phyloP scores from a whole-genome alignment of 805 yeast species.

The Spathaspora sp. region DNA sequence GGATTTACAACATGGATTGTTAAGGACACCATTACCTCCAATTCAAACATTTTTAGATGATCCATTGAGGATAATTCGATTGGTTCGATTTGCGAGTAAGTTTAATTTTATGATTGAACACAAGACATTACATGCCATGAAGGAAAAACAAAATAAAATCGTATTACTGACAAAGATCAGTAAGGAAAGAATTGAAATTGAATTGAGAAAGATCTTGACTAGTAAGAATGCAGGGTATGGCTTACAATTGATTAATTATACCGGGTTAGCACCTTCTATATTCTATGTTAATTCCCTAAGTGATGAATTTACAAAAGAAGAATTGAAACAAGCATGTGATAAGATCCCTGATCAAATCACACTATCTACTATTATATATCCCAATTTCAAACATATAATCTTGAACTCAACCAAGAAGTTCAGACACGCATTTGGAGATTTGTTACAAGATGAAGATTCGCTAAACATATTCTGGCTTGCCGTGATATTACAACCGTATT shows the following conservation, averaged over 20 bases:
- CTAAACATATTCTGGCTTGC: conserved; percentile 37
- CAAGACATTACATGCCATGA: conserved; percentile 64
- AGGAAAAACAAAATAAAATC: conserved; percentile 46
- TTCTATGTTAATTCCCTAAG: conserved; percentile 39
- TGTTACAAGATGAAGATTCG: conserved; percentile 5
- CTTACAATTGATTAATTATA: conserved; percentile 51
- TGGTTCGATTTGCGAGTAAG: conserved; percentile 81
- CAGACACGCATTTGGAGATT: background rate
- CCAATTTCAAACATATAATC: conserved; percentile 12
- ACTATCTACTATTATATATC: conserved; percentile 19
- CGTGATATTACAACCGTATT: conserved; percentile 49
- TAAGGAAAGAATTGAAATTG: conserved; percentile 86
- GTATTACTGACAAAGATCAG: conserved; percentile 74
- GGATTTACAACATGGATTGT: conserved; percentile 66
- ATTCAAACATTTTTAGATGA: conserved; percentile 86
- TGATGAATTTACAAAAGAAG: conserved; percentile 11
- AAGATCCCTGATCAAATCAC: conserved; percentile 13
- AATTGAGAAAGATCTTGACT: conserved; percentile 71
- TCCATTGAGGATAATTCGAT: conserved; percentile 83
- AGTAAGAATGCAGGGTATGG: conserved; percentile 64
- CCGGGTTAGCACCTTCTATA: conserved; percentile 54
- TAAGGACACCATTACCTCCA: conserved; percentile 88
- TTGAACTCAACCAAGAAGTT: background rate
- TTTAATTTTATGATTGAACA: conserved; percentile 65
- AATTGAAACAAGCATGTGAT: conserved; percentile 4